These are phyloP conservation scores for Dysphania ambrosioides DNA, from an alignment of 148 eudicot genomes.

Conservation along the genomic window DNA sequence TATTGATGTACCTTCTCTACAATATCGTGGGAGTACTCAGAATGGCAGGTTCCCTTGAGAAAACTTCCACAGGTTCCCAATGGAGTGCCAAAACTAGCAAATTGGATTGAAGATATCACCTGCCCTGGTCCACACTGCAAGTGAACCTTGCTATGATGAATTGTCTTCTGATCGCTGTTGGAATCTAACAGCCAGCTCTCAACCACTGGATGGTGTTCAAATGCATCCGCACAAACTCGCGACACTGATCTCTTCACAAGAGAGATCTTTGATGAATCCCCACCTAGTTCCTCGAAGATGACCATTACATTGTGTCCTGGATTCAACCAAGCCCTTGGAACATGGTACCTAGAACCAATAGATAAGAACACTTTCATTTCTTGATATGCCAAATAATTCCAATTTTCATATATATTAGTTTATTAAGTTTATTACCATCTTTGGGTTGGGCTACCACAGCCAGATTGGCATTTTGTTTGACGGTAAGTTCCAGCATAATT, in stretches of 20 bases:
- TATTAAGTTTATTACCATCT: conserved; percentile 52
- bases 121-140: conserved; percentile 53
- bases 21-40: conserved; percentile 40
- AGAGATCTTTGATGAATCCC: conserved; percentile 65
- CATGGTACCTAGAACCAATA: conserved; percentile 63
- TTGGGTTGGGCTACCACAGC: conserved; percentile 91
- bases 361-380: neutral
- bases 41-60: conserved; percentile 50
- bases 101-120: conserved; percentile 50
- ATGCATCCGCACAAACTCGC: conserved; percentile 49
- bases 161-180: conserved; percentile 22
- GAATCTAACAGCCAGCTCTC: conserved; percentile 40
- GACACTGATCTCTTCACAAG: conserved; percentile 59
- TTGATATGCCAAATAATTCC: neutral
- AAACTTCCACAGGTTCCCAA: conserved; percentile 65
- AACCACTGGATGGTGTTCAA: conserved; percentile 47
- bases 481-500: conserved; percentile 59
- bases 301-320: conserved; percentile 60
- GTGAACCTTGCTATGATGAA: conserved; percentile 42
- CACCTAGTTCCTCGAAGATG: conserved; percentile 75
- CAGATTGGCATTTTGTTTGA: conserved; percentile 60
- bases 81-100: conserved; percentile 78
- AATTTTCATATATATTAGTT: neutral
- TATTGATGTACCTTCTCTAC: conserved; percentile 46
- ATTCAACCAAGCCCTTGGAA: conserved; percentile 81